Conservation (phyloP, 345 rosid genomes). For the Viola odorata region DNA sequence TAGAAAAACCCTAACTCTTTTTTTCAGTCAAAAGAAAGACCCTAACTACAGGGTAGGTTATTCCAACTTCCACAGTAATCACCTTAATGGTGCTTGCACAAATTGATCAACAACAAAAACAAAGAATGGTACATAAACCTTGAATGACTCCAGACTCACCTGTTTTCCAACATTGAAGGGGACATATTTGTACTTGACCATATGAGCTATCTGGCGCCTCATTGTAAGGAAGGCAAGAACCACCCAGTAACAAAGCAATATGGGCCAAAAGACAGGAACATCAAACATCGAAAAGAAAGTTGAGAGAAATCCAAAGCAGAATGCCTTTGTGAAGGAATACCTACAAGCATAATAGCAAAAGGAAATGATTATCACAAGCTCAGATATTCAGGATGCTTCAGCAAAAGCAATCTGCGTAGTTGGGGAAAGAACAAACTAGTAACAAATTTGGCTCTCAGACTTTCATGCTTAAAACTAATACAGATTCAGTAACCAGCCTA, state of each 20-base stretch:
- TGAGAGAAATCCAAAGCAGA: conserved; percentile 73
- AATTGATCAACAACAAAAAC: no score
- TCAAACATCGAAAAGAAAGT: conserved; percentile 81
- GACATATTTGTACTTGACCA: conserved; percentile 84
- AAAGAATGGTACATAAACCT: no score
- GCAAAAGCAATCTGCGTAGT: no score
- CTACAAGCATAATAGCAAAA: conserved; percentile 34
- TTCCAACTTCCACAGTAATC: not conserved
- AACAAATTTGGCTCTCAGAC: not conserved
- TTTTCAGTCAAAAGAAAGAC: no score
- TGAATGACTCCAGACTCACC: conserved; percentile 30
- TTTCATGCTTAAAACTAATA: not conserved
- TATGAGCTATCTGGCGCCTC: conserved; percentile 85
- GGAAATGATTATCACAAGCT: conserved; percentile 2
- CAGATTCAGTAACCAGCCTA: not conserved
- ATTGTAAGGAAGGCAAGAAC: conserved; percentile 76
- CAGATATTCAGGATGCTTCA: not conserved
- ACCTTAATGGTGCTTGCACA: not conserved
- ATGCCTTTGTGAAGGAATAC: conserved; percentile 82
- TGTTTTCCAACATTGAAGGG: conserved; percentile 80
- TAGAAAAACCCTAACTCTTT: no score
- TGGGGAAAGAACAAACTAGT: not conserved
- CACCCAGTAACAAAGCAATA: conserved; percentile 76
- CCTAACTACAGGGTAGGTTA: not conserved
- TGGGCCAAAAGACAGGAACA: conserved; percentile 91